Percentiles rank a stretch among this genome's conserved stretches.
Evolutionary conservation across 805 yeast genomes (phyloP).

Genomic region (Candida vaughaniae): DNA sequence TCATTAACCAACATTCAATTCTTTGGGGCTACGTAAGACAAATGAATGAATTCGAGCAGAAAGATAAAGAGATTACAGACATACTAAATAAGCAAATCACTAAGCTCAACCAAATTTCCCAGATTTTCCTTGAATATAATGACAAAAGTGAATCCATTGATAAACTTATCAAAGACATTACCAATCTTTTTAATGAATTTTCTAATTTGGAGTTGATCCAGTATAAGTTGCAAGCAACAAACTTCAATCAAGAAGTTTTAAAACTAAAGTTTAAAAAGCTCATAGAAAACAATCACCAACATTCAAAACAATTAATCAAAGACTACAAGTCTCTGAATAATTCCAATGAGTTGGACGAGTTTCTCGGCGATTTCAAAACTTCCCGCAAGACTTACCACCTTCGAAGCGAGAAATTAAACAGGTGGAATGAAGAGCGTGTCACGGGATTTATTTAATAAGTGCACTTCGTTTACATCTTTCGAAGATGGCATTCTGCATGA

Average conservation of each 20-base stretch:
- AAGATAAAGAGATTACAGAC: conserved; percentile 12
- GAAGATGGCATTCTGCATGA: no score
- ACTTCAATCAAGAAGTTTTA: conserved; percentile 33
- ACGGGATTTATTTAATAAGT: conserved; percentile 34
- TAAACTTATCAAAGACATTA: conserved; percentile 23
- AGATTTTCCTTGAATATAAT: conserved; percentile 20
- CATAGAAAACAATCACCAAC: conserved; percentile 22
- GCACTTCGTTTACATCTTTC: no score
- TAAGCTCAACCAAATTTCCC: conserved; percentile 22
- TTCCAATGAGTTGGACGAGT: conserved; percentile 12
- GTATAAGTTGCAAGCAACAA: conserved; percentile 37
- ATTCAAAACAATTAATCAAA: conserved; percentile 18
- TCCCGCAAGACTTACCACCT: conserved; percentile 27
- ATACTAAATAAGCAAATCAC: conserved; percentile 17
- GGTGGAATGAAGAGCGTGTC: conserved; percentile 46
- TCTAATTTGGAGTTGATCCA: conserved; percentile 34
- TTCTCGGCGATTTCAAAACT: conserved; percentile 19
- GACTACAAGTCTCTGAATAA: not conserved
- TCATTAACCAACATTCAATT: conserved; percentile 25
- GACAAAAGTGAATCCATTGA: conserved; percentile 20
- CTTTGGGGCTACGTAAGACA: conserved; percentile 32
- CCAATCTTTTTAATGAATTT: conserved; percentile 30
- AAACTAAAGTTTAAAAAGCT: conserved; percentile 25
- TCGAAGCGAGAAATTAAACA: conserved; percentile 34
- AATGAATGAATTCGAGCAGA: conserved; percentile 19